Evolutionary conservation across 2,329 filamentous ascomycete species (phyloP), one percentile per base, ranked within the genome.

Genomic region (Zasmidium angulare): DNA sequence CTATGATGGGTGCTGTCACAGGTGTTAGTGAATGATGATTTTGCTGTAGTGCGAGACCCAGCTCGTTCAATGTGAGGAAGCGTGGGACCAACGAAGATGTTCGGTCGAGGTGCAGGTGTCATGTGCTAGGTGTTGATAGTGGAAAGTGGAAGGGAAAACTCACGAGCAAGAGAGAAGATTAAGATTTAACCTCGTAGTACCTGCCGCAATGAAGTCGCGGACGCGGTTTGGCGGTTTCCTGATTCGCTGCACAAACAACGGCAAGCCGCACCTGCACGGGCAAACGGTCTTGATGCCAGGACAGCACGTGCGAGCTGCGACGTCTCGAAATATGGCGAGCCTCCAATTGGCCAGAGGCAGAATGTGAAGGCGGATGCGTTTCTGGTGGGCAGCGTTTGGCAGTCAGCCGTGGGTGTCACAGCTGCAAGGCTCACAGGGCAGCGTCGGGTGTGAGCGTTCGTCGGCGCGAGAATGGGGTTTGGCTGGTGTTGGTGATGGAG

Each of bases 181-280:
- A 3, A 17, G 36, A 17, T 43, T 43, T 14, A 43, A 17, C n/a
- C n/a, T 11, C 4, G 36, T 43, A 19, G 36, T 43, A 43, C 36
- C 36, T 43, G 36, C 36, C 12, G 36, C 36, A 43, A 17, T 43
- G 36, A 43, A 43, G 36, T 43, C 36, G 36, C 36, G n/a, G 36
- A 17, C 11, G 36, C n/a, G 12, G 36, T 3, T 17, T 19, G 17
- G 51, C 29, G 36, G 23, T 24, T 55, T 31, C 22, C 23, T 36
- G 53, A 48, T 55, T 55, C 43, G 53, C 46, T 46, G 24, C 21
- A 23, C 43, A 22, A 55, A 49, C 53, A 49, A 46, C 53, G 53
- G 47, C 48, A 10, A 55, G 53, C 19, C 12, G 53, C 40, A 21
- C 20, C n/a, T 17, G n/a, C 53, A 46, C 31, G 20, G 20, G 50